Base-by-base conservation (phyloP, 179 eudicot genomes). In the Actinidia chinensis region DNA sequence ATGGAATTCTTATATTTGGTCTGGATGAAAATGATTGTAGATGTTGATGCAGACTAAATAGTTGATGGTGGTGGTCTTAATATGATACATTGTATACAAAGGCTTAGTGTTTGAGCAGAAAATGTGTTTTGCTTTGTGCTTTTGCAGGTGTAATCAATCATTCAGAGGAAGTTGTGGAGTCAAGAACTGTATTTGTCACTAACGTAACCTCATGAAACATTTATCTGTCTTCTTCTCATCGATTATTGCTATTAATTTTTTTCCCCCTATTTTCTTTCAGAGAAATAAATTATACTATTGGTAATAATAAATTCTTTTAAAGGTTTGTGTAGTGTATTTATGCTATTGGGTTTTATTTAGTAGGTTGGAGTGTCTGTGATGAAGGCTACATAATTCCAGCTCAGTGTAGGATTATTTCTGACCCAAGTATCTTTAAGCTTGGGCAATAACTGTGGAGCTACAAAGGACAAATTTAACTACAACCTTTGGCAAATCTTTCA, bases 161-260 rank as follows among this genome's bases (percentile, higher is more conserved):
- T 72, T 69, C 84, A 51, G 75, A 54, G 72, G 84, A 78, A 79
- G 85, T 80, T 81, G 74, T 73, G 46, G 79, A 81, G 72, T 78
- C 85, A 77, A 88, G 89, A 83, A 82, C 89, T 64, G 83, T 88
- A 25, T 72, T 86, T 59, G 89, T 83, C 64, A 76, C 87, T 76
- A 88, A 88, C 77, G 91, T 88, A 86, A 80, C 69, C 72, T 74
- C 69, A 51, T 77, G n/a, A 15, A 58, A 71, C 75, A 20, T 68
- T 25, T 25, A 50, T 12, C 58, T 25, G 66, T 63, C 56, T 28
- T 68, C 55, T 28, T 74, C 22, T 74, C 68, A 68, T 74, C 10
- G 1, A 23, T 59, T 68, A 22, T 58, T 67, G 18, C 79, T 33
- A 25, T n/a, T 13, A 11, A 46, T 20, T 43, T 74, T 20, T 52